Conservation (phyloP, 1,284 basidiomycete species). For the Takashimella tepidaria region DNA sequence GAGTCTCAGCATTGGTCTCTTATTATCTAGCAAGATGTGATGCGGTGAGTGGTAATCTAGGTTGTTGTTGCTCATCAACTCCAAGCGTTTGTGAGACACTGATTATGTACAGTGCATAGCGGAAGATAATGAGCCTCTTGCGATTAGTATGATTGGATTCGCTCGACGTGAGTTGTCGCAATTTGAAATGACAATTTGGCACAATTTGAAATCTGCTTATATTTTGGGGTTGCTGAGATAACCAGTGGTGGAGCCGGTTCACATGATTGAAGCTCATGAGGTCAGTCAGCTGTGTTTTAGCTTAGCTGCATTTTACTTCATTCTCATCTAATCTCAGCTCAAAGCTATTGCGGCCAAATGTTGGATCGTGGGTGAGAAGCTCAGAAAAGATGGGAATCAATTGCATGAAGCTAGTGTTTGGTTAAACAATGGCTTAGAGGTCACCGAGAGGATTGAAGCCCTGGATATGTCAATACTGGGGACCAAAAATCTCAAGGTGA, state of each 20-base stretch:
- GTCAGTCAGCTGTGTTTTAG: neutral
- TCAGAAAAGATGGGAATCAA: neutral
- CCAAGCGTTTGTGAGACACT: no score
- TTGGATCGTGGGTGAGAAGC: neutral
- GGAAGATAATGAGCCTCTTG: slow-evolving; percentile 4
- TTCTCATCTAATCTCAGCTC: no score
- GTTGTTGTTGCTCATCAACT: neutral
- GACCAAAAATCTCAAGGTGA: slow-evolving; percentile 4
- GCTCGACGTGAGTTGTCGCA: slow-evolving; percentile 1
- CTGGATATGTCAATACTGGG: neutral
- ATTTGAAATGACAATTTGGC: neutral
- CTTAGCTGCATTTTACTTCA: no score
- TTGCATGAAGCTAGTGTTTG: slow-evolving; percentile 1
- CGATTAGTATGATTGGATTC: slow-evolving; percentile 4
- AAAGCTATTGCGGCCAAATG: slow-evolving; percentile 1
- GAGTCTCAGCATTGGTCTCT: neutral
- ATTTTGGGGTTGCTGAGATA: no score
- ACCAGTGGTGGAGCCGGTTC: neutral
- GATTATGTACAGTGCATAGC: slow-evolving; percentile 1
- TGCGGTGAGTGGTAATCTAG: neutral
- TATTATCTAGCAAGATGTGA: slow-evolving; percentile 11
- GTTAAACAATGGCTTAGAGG: slow-evolving; percentile 6
- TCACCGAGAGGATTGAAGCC: neutral
- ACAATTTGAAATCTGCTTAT: no score
- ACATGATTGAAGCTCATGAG: neutral